These are phyloP conservation scores for Chenopodium album DNA, from an alignment of 148 eudicot genomes.

Conservation along the genomic window DNA sequence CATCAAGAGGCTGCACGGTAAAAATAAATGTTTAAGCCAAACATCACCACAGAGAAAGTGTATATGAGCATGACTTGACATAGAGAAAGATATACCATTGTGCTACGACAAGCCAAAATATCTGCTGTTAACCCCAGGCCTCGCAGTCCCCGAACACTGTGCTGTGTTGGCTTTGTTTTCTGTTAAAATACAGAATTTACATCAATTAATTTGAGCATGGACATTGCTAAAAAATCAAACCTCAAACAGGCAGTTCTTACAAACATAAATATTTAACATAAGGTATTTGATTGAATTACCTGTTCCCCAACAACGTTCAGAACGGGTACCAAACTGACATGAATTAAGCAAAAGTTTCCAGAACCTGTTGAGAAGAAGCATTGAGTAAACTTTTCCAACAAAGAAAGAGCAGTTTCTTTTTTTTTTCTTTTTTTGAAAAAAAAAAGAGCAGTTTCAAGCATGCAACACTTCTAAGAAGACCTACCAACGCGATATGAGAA, in stretches of 20 bases:
- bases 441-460: background rate
- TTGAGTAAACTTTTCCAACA: constrained; percentile 3
- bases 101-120: constrained; percentile 93
- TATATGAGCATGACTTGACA: background rate
- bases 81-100: constrained; percentile 54
- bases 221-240: constrained; percentile 8
- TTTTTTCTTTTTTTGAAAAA: too few relatives aligned
- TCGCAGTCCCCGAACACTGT: constrained; percentile 89
- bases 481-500: constrained; percentile 94
- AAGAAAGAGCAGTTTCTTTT: background rate
- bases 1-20: constrained; percentile 65
- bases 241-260: background rate
- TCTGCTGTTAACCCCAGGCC: constrained; percentile 83
- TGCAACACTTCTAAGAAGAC: constrained; percentile 13
- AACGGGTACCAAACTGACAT: constrained; percentile 98
- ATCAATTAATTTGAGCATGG: constrained; percentile 3
- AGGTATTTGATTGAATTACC: constrained; percentile 39
- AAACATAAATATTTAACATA: background rate
- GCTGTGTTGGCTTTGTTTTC: constrained; percentile 99
- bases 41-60: background rate
- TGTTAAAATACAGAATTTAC: constrained; percentile 29
- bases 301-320: constrained; percentile 93
- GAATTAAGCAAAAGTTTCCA: constrained; percentile 92
- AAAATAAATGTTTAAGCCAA: constrained; percentile 18
- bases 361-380: constrained; percentile 45